Evolutionary conservation across 805 yeast genomes (phyloP), one percentile per base, ranked within the genome.

Genomic region (Spathaspora boniae): DNA sequence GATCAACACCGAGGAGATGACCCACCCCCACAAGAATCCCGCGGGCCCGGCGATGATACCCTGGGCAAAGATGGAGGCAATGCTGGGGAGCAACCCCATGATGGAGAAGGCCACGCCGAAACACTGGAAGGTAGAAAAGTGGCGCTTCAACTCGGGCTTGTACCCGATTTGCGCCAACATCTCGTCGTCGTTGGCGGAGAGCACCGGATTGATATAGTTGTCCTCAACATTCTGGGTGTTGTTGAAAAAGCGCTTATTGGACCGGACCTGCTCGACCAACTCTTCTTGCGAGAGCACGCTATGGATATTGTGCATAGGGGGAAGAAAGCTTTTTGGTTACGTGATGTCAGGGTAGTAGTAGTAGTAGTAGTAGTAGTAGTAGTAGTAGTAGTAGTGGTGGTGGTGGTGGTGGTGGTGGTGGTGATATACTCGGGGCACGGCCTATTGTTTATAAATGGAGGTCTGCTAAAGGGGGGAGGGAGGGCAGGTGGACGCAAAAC

Each of bases 21-120:
- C 34, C 62, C 64, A 58, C 6, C 61, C 62, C 60, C 60, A 57
- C 14, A 58, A 36, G 7, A 49, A 46, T 7, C 62, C 62, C 4
- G 51, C 60, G 6, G 61, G 60, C 2, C 64, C 64, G 2, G 55
- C 57, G 24, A 47, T 33, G 16, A 58, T 44, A 3, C 55, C 60
- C 5, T 42, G 41, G 9, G 49, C 53, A 15, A 52, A 34, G 16
- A 49, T 49, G 6, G 59, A 51, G 1, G 62, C 53, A 8, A 57
- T 53, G 21, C 56, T 48, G 5, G 65, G 65, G 15, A 59, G 47
- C 22, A 59, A 41, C 6, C 63, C 64, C 65, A 59, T 59, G 33
- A 58, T 59, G 17, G 60, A 51, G 29, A 57, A 59, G 2, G 65
- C 62, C 24, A 58, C 56, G 2, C 63, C 65, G 38, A 59, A 58